A percentile compares a stretch with the other conserved stretches of the same genome.
phyloP scores from a whole-genome alignment of 1,284 basidiomycete species.

The Cutaneotrichosporon dermatis region DNA sequence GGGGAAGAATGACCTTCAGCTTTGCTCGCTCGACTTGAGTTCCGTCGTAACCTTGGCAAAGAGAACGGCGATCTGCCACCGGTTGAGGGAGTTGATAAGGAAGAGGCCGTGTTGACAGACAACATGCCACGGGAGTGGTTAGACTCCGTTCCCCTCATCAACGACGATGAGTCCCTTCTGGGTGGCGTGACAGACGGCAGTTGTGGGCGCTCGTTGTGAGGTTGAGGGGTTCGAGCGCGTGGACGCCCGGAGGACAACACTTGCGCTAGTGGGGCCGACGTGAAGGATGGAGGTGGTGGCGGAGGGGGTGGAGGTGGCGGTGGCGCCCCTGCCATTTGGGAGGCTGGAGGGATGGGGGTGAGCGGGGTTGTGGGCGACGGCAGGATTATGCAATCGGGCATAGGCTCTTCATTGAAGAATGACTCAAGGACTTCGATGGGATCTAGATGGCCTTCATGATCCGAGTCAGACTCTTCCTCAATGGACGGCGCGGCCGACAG shows the following conservation, averaged over 20 bases:
- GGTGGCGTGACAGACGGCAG: neutral
- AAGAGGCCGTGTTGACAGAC: neutral
- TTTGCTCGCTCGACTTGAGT: neutral
- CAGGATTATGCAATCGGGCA: slow-evolving; percentile 5
- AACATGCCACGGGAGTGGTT: neutral
- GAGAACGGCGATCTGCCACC: neutral
- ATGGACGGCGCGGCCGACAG: neutral
- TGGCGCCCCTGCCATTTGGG: no score
- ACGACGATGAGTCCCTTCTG: neutral
- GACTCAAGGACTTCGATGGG: slow-evolving; percentile 15
- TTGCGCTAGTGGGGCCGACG: neutral
- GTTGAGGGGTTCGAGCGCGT: neutral
- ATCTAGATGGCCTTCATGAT: slow-evolving; percentile 7
- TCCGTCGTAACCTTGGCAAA: neutral
- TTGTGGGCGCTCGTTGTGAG: neutral
- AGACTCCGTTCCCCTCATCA: neutral
- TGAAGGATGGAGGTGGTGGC: neutral
- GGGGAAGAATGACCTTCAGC: neutral
- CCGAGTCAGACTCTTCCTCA: slow-evolving; percentile 6
- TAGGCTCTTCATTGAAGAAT: slow-evolving; percentile 10
- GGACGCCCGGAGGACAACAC: neutral
- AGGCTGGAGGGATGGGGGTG: neutral
- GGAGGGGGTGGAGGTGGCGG: neutral
- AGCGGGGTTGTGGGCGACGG: no score
- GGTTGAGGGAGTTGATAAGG: neutral